Percentiles rank a stretch among this genome's conserved stretches.
phyloP scores from a whole-genome alignment of 495 filamentous ascomycete genomes.

The Aspergillus sparsus region DNA sequence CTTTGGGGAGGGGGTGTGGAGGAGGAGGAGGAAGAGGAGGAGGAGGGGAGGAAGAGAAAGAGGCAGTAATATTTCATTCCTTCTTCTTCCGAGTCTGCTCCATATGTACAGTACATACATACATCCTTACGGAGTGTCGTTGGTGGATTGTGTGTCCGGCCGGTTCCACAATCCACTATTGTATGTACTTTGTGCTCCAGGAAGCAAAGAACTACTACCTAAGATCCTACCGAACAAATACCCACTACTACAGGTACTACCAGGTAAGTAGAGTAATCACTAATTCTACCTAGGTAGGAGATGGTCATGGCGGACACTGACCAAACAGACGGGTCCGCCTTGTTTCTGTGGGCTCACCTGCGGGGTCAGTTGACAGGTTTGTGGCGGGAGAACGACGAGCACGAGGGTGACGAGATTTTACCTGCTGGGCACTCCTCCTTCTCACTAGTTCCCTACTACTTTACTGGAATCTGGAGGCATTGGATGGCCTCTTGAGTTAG shows the following conservation, averaged over 20 bases:
- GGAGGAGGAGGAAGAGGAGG: no score
- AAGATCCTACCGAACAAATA: neutral
- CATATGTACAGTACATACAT: no score
- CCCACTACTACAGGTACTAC: no score
- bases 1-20: no score
- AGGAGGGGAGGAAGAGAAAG: no score
- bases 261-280: neutral
- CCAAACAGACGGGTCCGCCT: conserved; percentile 10
- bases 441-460: neutral
- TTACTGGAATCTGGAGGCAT: neutral
- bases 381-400: conserved; percentile 4
- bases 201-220: conserved; percentile 9
- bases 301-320: neutral
- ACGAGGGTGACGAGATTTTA: neutral
- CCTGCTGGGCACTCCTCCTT: neutral
- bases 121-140: neutral
- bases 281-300: neutral
- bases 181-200: neutral
- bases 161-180: conserved; percentile 12
- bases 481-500: neutral
- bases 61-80: conserved; percentile 5
- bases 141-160: conserved; percentile 14
- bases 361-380: conserved; percentile 17
- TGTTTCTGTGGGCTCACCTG: conserved; percentile 10
- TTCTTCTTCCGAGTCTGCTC: conserved; percentile 15